A percentile compares a stretch with the other conserved stretches of the same genome.
Evolutionary conservation across 192 early-diverging fungal species (phyloP).

Genomic region (Coemansia sp.): DNA sequence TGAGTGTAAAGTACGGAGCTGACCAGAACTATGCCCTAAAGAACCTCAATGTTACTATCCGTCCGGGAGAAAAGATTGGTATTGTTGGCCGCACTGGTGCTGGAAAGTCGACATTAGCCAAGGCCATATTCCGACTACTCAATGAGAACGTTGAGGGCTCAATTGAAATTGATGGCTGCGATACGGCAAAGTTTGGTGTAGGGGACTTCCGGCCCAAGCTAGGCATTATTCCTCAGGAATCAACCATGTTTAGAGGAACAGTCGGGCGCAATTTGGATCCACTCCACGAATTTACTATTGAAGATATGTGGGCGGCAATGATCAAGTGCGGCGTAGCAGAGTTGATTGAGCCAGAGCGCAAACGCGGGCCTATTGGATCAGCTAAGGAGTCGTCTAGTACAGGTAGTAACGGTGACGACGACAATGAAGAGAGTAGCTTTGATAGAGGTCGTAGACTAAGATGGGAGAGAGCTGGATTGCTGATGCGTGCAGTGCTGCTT

Average conservation of each 20-base stretch:
- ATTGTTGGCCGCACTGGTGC: constrained; percentile 82
- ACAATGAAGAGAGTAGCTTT: background rate
- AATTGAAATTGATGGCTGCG: constrained; percentile 72
- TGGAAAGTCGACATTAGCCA: constrained; percentile 65
- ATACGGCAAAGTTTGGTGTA: constrained; percentile 65
- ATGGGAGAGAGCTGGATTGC: background rate
- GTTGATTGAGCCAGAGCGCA: background rate
- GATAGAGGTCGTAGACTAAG: background rate
- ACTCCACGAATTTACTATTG: constrained; percentile 51
- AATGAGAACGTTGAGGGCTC: constrained; percentile 56
- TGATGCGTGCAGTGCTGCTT: background rate
- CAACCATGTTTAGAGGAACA: constrained; percentile 64
- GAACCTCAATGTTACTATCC: constrained; percentile 60
- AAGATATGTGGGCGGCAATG: constrained; percentile 66
- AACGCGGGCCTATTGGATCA: background rate
- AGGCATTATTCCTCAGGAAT: constrained; percentile 70
- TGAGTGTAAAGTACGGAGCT: constrained; percentile 64
- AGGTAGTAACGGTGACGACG: background rate
- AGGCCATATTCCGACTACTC: constrained; percentile 68
- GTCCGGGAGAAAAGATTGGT: constrained; percentile 63
- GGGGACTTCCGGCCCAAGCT: constrained; percentile 48
- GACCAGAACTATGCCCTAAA: constrained; percentile 60
- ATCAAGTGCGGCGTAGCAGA: constrained; percentile 16
- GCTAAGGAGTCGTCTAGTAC: background rate
- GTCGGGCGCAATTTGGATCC: constrained; percentile 71